Evolutionary conservation across 257 asterid genomes (phyloP).

Genomic region (Przewalskia tangutica): DNA sequence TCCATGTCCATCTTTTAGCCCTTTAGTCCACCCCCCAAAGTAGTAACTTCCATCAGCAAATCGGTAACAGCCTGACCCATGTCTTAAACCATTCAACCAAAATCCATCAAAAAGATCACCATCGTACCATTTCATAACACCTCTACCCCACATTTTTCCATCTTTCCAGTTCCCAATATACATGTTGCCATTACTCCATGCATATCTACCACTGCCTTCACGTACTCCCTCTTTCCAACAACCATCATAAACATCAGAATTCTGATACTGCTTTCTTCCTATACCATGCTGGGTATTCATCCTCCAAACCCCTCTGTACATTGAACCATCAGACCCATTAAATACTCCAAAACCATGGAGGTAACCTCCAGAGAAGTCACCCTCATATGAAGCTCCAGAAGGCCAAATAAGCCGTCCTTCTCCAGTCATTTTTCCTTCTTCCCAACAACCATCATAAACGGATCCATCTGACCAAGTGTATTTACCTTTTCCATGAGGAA

Average conservation of each 20-base stretch:
- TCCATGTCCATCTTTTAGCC: slow-evolving; percentile 84
- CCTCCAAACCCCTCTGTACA: slow-evolving; percentile 78
- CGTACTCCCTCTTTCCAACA: slow-evolving; percentile 89
- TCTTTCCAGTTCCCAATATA: slow-evolving; percentile 85
- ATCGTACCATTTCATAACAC: slow-evolving; percentile 81
- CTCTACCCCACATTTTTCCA: slow-evolving; percentile 76
- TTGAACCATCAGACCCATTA: slow-evolving; percentile 64
- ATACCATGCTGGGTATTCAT: slow-evolving; percentile 81
- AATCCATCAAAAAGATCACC: slow-evolving; percentile 86
- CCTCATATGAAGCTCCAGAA: slow-evolving; percentile 70
- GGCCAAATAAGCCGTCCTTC: slow-evolving; percentile 78
- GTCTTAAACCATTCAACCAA: slow-evolving; percentile 72
- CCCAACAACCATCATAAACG: slow-evolving; percentile 84
- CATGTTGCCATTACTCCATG: slow-evolving; percentile 57
- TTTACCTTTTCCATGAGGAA: slow-evolving; percentile 74
- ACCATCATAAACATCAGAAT: slow-evolving; percentile 80
- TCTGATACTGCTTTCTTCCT: slow-evolving; percentile 74
- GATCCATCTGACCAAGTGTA: slow-evolving; percentile 90
- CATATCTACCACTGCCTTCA: slow-evolving; percentile 91
- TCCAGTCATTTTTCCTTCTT: slow-evolving; percentile 83
- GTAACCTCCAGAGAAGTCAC: slow-evolving; percentile 79
- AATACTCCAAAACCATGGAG: slow-evolving; percentile 79
- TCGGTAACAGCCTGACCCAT: slow-evolving; percentile 76
- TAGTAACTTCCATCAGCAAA: slow-evolving; percentile 80
- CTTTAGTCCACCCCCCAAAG: slow-evolving; percentile 88